phyloP scores from a whole-genome alignment of 2,329 filamentous ascomycete genomes.

The Trichoderma sp. region DNA sequence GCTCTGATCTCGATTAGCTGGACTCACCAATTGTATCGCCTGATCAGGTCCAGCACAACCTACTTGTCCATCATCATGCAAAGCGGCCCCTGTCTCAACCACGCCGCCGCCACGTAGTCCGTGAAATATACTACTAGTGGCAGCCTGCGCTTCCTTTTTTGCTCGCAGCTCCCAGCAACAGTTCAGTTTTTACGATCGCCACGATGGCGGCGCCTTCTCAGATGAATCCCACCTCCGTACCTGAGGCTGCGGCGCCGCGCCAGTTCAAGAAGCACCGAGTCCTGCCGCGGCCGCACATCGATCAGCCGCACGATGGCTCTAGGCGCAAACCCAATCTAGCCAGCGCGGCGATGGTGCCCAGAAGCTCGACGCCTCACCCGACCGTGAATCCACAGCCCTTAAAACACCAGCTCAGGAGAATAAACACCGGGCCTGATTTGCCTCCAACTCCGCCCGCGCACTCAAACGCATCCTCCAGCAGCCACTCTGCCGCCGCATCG shows the following conservation, averaged over 20 bases:
- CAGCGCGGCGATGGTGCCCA: constrained; percentile 31
- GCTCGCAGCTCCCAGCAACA: constrained; percentile 27
- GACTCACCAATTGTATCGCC: constrained; percentile 23
- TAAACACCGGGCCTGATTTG: constrained; percentile 47
- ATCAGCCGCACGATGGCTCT: constrained; percentile 28
- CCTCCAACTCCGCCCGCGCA: constrained; percentile 64
- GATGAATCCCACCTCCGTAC: background rate
- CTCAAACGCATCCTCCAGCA: constrained; percentile 56
- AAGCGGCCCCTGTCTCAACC: constrained; percentile 24
- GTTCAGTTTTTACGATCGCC: constrained; percentile 9
- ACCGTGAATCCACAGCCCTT: constrained; percentile 40
- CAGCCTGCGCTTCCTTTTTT: constrained; percentile 22
- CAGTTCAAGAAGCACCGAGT: constrained; percentile 49
- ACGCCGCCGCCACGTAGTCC: constrained; percentile 22
- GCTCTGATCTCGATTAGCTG: background rate
- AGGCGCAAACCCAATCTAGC: constrained; percentile 29
- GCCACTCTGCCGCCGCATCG: constrained; percentile 44
- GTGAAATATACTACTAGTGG: constrained; percentile 1
- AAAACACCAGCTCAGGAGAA: constrained; percentile 43
- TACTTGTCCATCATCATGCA: constrained; percentile 26
- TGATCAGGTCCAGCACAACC: constrained; percentile 16
- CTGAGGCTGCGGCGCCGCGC: constrained; percentile 26
- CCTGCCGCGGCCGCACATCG: constrained; percentile 38
- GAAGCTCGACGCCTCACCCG: constrained; percentile 31
- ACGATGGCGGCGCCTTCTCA: constrained; percentile 18